Conservation (phyloP, 1,284 basidiomycete species). For the Schizophyllum commune region DNA sequence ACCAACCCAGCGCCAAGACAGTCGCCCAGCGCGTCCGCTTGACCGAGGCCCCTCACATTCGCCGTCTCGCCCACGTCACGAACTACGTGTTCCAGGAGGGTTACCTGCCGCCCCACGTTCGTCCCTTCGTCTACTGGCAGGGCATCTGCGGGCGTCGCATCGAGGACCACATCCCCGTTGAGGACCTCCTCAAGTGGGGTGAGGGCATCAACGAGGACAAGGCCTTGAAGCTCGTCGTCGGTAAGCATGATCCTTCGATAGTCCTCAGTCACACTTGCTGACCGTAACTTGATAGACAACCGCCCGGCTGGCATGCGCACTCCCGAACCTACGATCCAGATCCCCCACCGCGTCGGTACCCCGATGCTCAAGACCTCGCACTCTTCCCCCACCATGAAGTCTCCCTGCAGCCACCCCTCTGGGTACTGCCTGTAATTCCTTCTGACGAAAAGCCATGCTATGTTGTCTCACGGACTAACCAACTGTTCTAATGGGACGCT, state of each 20-base stretch:
- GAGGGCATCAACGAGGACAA: constrained; percentile 30
- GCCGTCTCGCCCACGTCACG: constrained; percentile 33
- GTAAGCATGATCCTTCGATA: constrained; percentile 17
- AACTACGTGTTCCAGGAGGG: constrained; percentile 36
- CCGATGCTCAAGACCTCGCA: too few species aligned
- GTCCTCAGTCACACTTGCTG: not conserved
- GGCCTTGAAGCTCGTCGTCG: constrained; percentile 31
- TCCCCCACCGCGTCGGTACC: too few species aligned
- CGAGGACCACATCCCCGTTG: constrained; percentile 26
- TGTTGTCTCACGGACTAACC: too few species aligned
- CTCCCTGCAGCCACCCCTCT: too few species aligned
- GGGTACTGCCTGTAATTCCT: too few species aligned
- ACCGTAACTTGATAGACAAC: not conserved
- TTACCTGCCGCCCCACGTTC: constrained; percentile 27
- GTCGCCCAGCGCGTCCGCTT: constrained; percentile 36
- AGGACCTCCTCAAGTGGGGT: constrained; percentile 26
- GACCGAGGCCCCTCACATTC: constrained; percentile 21
- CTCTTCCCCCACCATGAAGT: too few species aligned
- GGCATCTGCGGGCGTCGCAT: constrained; percentile 27
- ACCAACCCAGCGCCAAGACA: constrained; percentile 20
- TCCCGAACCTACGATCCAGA: too few species aligned
- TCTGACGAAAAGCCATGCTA: too few species aligned
- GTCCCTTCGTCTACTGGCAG: constrained; percentile 33
- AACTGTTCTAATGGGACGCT: too few species aligned
- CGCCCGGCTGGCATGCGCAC: too few species aligned